Conservation (phyloP, 2,329 filamentous ascomycete species). For the Alternaria infectoria region DNA sequence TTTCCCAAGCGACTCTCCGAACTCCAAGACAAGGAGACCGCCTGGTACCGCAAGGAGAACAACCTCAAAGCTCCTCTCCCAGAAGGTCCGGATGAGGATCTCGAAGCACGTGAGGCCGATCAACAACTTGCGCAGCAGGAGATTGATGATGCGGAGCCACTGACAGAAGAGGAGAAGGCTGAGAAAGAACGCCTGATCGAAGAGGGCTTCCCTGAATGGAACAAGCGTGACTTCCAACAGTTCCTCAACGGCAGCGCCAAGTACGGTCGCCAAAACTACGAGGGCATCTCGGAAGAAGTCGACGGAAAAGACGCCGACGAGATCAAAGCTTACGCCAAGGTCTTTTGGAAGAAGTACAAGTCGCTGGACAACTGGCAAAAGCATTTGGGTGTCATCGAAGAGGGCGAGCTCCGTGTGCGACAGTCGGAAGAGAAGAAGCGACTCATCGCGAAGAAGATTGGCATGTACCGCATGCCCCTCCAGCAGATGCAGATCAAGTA, state of each 20-base stretch:
- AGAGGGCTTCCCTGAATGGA: constrained; percentile 93
- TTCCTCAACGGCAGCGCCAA: constrained; percentile 96
- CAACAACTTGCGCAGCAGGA: constrained; percentile 86
- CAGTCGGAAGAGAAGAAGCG: constrained; percentile 92
- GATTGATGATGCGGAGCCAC: constrained; percentile 86
- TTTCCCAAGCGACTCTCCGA: constrained; percentile 85
- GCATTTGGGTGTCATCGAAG: constrained; percentile 86
- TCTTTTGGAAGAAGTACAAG: constrained; percentile 94
- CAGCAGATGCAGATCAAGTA: constrained; percentile 99
- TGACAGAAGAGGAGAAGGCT: constrained; percentile 87
- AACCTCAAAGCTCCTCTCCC: constrained; percentile 90
- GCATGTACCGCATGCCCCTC: constrained; percentile 93
- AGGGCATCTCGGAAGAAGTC: constrained; percentile 84
- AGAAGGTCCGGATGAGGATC: constrained; percentile 85
- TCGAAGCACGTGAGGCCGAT: constrained; percentile 85
- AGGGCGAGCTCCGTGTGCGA: constrained; percentile 86
- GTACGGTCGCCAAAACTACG: constrained; percentile 85
- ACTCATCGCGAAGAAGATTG: constrained; percentile 93
- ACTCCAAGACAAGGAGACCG: constrained; percentile 94
- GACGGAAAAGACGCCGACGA: constrained; percentile 88
- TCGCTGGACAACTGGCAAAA: constrained; percentile 90
- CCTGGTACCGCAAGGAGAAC: constrained; percentile 94
- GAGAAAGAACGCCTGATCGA: constrained; percentile 83
- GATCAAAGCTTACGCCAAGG: constrained; percentile 88
- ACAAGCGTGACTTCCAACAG: constrained; percentile 96